Evolutionary conservation across 345 rosid genomes (phyloP).

Genomic region (Mangifera indica): DNA sequence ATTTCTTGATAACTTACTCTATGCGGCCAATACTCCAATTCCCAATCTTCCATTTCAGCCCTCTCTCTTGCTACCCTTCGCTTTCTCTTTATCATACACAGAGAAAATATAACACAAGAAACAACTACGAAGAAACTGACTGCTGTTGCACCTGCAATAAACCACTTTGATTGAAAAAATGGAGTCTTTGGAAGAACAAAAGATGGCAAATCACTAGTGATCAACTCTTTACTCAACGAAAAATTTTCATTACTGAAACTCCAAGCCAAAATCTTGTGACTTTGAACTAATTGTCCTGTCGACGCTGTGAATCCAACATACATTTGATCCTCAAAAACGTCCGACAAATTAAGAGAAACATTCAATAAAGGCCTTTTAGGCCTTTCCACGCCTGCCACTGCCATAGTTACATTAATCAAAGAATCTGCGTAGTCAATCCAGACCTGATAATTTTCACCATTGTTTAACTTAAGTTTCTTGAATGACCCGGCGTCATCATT

Average conservation of each 20-base stretch:
- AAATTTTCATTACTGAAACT: constrained; percentile 68
- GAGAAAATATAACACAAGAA: constrained; percentile 27
- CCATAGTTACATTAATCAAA: constrained; percentile 43
- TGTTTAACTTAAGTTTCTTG: constrained; percentile 51
- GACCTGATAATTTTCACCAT: constrained; percentile 75
- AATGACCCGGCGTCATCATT: constrained; percentile 31
- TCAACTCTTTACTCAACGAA: constrained; percentile 48
- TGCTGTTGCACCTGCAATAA: constrained; percentile 46
- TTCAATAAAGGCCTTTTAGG: constrained; percentile 48
- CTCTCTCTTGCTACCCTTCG: constrained; percentile 44
- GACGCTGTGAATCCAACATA: constrained; percentile 70
- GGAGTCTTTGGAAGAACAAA: constrained; percentile 55
- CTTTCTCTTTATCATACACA: constrained; percentile 45
- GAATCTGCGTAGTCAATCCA: constrained; percentile 70
- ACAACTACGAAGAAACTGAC: constrained; percentile 36
- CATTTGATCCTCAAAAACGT: constrained; percentile 65
- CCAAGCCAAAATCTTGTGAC: constrained; percentile 74
- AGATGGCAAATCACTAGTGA: constrained; percentile 65
- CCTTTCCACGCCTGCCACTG: constrained; percentile 33
- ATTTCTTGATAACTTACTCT: constrained; percentile 56
- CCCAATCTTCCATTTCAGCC: constrained; percentile 81
- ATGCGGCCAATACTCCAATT: constrained; percentile 90
- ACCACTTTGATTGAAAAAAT: constrained; percentile 37
- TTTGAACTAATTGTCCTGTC: constrained; percentile 54
- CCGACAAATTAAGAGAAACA: constrained; percentile 45